phyloP scores from a whole-genome alignment of 129 eudicot species.

The Flaveria linearis region DNA sequence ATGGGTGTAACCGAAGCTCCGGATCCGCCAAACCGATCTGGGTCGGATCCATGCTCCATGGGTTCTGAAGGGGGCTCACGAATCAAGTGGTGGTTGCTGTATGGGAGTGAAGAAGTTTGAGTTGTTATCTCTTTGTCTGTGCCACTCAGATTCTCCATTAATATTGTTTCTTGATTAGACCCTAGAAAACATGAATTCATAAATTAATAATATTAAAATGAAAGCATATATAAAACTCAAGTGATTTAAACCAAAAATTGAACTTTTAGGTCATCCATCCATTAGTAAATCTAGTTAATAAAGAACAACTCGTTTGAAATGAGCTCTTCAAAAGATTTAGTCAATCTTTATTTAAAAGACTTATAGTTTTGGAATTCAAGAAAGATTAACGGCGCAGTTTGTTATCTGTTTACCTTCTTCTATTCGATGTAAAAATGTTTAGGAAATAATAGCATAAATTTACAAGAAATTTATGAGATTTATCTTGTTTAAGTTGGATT shows the following conservation, averaged over 20 bases:
- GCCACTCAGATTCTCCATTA: constrained; percentile 48
- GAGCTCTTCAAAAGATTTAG: not conserved
- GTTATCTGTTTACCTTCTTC: too few relatives aligned
- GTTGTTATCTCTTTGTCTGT: constrained; percentile 60
- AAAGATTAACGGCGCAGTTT: too few relatives aligned
- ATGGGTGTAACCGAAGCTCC: constrained; percentile 45
- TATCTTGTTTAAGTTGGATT: not conserved
- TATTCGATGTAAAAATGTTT: not conserved
- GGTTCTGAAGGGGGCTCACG: constrained; percentile 36
- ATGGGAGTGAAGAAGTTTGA: constrained; percentile 36
- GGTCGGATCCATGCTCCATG: constrained; percentile 43
- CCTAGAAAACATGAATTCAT: constrained; percentile 30
- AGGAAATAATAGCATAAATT: too few relatives aligned
- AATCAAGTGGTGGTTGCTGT: constrained; percentile 31
- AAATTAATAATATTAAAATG: not conserved
- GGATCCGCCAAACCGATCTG: constrained; percentile 41
- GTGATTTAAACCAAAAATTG: too few relatives aligned
- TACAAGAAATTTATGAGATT: not conserved
- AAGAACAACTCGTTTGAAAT: not conserved
- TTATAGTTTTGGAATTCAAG: too few relatives aligned
- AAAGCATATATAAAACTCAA: not conserved
- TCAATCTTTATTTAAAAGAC: too few relatives aligned
- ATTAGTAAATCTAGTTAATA: constrained; percentile 11
- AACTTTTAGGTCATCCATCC: not conserved
- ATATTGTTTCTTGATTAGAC: constrained; percentile 31